These are phyloP conservation scores for Agarophyton chilense DNA, from an alignment of 23 red algal species.

Conservation along the genomic window DNA sequence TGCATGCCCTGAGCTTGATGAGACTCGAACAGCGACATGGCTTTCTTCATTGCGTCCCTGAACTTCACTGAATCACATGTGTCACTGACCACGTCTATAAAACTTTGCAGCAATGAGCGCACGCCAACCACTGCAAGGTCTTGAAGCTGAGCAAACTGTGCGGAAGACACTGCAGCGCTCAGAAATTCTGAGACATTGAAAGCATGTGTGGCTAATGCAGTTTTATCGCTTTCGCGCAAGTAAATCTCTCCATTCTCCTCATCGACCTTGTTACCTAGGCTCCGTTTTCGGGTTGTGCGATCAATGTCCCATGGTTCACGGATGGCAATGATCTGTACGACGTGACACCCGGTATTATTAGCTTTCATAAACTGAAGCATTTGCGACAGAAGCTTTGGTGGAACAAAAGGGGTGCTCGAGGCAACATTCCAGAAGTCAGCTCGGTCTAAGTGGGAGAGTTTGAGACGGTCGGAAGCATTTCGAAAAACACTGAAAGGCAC, in stretches of 20 bases:
- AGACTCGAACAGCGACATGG: background rate
- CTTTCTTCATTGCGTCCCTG: background rate
- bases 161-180: background rate
- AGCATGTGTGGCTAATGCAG: background rate
- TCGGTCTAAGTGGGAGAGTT: background rate
- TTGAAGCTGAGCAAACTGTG: background rate
- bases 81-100: background rate
- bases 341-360: background rate
- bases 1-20: background rate
- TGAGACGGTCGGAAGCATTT: slow-evolving; percentile 27
- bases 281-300: slow-evolving; percentile 20
- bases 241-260: slow-evolving; percentile 18
- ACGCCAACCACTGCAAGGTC: background rate
- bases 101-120: background rate
- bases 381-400: slow-evolving; percentile 21
- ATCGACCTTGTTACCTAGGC: slow-evolving; percentile 4
- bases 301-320: slow-evolving; percentile 46
- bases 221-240: background rate
- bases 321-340: background rate
- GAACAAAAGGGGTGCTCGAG: slow-evolving; percentile 50
- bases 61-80: background rate
- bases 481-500: slow-evolving; percentile 53
- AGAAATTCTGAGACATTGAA: background rate
- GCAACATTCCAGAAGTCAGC: slow-evolving; percentile 51
- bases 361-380: slow-evolving; percentile 15